Conservation (phyloP, 495 filamentous ascomycete species). For the Penicillium samsonianum region DNA sequence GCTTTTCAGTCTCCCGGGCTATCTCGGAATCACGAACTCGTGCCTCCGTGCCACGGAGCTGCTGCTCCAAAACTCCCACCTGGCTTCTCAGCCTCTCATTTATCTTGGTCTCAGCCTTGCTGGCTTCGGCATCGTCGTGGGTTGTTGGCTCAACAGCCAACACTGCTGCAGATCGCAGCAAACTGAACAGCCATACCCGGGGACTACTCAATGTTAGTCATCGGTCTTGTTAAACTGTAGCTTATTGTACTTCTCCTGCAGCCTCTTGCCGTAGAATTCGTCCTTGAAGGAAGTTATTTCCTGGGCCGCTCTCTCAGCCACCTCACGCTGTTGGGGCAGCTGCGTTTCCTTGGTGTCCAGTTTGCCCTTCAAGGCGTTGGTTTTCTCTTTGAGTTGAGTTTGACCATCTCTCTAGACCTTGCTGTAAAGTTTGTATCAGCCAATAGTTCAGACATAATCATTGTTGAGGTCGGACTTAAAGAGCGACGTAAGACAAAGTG, state of each 20-base stretch:
- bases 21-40: neutral
- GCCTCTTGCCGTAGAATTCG: no score
- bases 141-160: neutral
- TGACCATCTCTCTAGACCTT: no score
- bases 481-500: neutral
- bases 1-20: neutral
- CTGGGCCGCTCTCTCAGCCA: no score
- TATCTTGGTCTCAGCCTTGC: neutral
- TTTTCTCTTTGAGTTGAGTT: no score
- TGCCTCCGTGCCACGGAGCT: slow-evolving; percentile 3
- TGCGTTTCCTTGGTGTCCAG: no score
- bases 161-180: neutral
- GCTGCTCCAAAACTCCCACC: neutral
- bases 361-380: no score
- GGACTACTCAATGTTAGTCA: neutral
- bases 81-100: neutral
- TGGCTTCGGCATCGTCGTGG: no score
- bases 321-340: no score
- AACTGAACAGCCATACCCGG: neutral
- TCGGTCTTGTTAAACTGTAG: no score
- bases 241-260: no score
- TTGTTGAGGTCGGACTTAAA: neutral
- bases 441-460: neutral
- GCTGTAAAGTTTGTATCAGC: neutral
- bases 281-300: no score